These are phyloP conservation scores for Gloeopeniophorella convolvens DNA, from an alignment of 768 basidiomycete genomes.

Conservation along the genomic window DNA sequence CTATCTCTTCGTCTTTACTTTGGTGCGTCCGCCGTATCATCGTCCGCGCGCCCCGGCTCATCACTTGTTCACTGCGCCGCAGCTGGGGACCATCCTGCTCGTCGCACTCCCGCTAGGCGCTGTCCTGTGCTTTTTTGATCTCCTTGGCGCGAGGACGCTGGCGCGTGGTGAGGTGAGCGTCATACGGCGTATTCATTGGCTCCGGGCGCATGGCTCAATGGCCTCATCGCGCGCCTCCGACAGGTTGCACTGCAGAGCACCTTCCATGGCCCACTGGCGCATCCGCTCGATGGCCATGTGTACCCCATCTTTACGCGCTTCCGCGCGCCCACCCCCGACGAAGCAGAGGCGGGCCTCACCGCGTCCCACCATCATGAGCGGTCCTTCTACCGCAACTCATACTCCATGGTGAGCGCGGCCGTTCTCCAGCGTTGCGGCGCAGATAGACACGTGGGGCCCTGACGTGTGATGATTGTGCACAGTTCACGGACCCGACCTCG, in stretches of 20 bases:
- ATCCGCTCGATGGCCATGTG: conserved; percentile 58
- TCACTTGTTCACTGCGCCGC: not conserved
- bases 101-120: conserved; percentile 74
- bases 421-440: conserved; percentile 2
- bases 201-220: not conserved
- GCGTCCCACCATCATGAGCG: conserved; percentile 42
- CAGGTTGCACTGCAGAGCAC: conserved; percentile 61
- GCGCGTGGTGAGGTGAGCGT: conserved; percentile 59
- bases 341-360: conserved; percentile 41
- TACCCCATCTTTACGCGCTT: conserved; percentile 68
- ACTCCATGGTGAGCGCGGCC: conserved; percentile 58
- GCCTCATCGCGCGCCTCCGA: not conserved
- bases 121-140: conserved; percentile 68
- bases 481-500: conserved; percentile 79
- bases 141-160: conserved; percentile 66
- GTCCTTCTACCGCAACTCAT: conserved; percentile 77
- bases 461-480: conserved; percentile 3
- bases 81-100: conserved; percentile 78
- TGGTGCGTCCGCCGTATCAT: conserved; percentile 44
- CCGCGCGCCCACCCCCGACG: conserved; percentile 42
- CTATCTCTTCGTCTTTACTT: conserved; percentile 72
- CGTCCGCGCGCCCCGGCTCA: not conserved
- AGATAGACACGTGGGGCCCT: conserved; percentile 6
- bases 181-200: not conserved
- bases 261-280: conserved; percentile 64